phyloP scores from a whole-genome alignment of 371 early-diverging fungal species.

The Apophysomyces variabilis region DNA sequence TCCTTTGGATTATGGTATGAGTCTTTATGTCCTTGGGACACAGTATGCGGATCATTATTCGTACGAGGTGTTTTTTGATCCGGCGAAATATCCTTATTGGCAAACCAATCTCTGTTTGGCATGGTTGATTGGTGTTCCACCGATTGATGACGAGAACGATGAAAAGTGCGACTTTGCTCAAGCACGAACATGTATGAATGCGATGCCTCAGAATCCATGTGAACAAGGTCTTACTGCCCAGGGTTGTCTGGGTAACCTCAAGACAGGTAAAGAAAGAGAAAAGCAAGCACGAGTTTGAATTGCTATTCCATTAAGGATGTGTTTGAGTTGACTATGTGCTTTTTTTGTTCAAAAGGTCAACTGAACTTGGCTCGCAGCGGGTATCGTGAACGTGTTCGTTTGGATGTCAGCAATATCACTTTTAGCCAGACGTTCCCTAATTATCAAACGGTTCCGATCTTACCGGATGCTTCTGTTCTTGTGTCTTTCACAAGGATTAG shows the following conservation, averaged over 20 bases:
- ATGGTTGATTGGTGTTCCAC: neutral
- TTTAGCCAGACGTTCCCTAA: neutral
- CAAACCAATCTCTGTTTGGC: neutral
- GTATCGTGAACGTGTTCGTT: neutral
- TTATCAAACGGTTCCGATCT: neutral
- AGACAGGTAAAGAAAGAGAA: neutral
- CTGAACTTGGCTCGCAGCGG: constrained; percentile 4
- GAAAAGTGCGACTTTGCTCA: constrained; percentile 1
- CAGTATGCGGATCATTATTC: constrained; percentile 5
- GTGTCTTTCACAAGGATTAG: neutral
- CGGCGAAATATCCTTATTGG: neutral
- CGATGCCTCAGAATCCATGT: constrained; percentile 1
- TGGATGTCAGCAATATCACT: neutral
- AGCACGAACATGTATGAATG: neutral
- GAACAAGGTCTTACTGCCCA: neutral
- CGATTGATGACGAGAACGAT: constrained; percentile 2
- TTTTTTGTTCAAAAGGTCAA: neutral
- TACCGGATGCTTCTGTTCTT: neutral
- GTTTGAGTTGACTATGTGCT: too few species aligned
- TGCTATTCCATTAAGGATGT: too few species aligned
- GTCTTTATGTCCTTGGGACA: neutral
- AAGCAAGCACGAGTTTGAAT: too few species aligned
- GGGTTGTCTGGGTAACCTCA: neutral
- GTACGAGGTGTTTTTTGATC: constrained; percentile 2
- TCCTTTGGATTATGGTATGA: neutral